These are phyloP conservation scores for Pharus latifolius DNA, from an alignment of 176 grass and related monocot genomes.

Conservation along the genomic window DNA sequence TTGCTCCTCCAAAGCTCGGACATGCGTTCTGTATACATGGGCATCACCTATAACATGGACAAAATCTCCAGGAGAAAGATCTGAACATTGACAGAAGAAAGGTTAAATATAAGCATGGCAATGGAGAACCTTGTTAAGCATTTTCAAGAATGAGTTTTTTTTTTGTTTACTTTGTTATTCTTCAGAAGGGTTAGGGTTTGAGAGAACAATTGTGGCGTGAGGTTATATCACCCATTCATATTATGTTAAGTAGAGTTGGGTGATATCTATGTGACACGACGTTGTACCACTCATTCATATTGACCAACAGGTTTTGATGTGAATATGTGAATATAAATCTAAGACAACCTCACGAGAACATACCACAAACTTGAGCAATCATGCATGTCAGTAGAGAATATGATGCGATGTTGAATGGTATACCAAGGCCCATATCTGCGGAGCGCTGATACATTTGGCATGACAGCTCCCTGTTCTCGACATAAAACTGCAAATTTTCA, in stretches of 20 bases:
- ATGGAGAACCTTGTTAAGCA: neutral
- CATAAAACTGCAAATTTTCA: constrained; percentile 63
- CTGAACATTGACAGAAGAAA: constrained; percentile 10
- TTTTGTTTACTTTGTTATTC: too few species aligned
- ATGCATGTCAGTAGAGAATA: constrained; percentile 83
- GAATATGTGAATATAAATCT: too few species aligned
- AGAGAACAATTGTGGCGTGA: too few species aligned
- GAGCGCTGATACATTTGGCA: constrained; percentile 96
- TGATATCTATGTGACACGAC: too few species aligned
- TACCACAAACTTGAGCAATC: constrained; percentile 93
- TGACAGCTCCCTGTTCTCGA: constrained; percentile 71
- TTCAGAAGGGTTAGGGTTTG: too few species aligned
- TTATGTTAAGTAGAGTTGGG: too few species aligned
- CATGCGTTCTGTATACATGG: constrained; percentile 86
- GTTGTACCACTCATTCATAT: too few species aligned
- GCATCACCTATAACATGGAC: constrained; percentile 81
- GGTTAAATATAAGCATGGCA: too few species aligned
- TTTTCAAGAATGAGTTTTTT: too few species aligned
- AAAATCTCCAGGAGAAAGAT: constrained; percentile 79
- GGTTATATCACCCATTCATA: too few species aligned
- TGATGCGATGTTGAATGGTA: constrained; percentile 84
- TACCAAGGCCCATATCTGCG: constrained; percentile 86
- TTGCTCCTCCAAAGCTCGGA: constrained; percentile 77
- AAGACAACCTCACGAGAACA: constrained; percentile 18
- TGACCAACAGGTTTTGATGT: too few species aligned